A percentile compares a stretch with the other conserved stretches of the same genome.
Evolutionary conservation across 2,329 filamentous ascomycete genomes (phyloP).

Genomic region (Graphium sp.): DNA sequence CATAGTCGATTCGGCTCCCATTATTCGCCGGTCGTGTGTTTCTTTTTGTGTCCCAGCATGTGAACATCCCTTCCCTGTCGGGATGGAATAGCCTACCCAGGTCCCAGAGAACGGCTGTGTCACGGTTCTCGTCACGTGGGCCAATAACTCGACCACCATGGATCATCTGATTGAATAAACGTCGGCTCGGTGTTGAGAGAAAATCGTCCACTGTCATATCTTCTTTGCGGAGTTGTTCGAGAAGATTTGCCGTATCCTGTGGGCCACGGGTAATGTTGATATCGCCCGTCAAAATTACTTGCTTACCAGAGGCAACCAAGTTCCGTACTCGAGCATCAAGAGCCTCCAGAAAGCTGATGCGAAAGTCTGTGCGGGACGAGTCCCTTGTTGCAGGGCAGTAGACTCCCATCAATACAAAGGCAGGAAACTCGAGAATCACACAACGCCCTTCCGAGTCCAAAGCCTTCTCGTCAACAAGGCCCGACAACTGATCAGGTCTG

Average conservation of each 20-base stretch:
- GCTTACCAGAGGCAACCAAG: constrained; percentile 61
- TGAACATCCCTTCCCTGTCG: constrained; percentile 76
- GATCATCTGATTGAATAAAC: constrained; percentile 75
- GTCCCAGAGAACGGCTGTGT: constrained; percentile 64
- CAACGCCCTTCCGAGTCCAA: constrained; percentile 88
- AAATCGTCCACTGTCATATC: constrained; percentile 54
- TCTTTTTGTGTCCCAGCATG: constrained; percentile 88
- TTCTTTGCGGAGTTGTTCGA: constrained; percentile 56
- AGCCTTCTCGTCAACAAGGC: constrained; percentile 46
- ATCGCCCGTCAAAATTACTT: constrained; percentile 74
- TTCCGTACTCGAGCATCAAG: constrained; percentile 78
- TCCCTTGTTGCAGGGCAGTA: constrained; percentile 87
- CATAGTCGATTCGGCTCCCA: constrained; percentile 84
- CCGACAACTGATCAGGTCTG: constrained; percentile 45
- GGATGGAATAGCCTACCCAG: constrained; percentile 70
- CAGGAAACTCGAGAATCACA: constrained; percentile 81
- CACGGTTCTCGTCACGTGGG: constrained; percentile 49
- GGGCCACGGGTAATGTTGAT: constrained; percentile 60
- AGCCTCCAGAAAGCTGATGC: constrained; percentile 61
- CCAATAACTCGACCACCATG: constrained; percentile 53
- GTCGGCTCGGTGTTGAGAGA: constrained; percentile 52
- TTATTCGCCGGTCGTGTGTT: constrained; percentile 94
- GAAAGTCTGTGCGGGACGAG: constrained; percentile 67
- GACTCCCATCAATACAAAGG: constrained; percentile 82
- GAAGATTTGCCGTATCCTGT: constrained; percentile 60